Evolutionary conservation across 306 rosid genomes (phyloP).

Genomic region (Quercus engelmannii): DNA sequence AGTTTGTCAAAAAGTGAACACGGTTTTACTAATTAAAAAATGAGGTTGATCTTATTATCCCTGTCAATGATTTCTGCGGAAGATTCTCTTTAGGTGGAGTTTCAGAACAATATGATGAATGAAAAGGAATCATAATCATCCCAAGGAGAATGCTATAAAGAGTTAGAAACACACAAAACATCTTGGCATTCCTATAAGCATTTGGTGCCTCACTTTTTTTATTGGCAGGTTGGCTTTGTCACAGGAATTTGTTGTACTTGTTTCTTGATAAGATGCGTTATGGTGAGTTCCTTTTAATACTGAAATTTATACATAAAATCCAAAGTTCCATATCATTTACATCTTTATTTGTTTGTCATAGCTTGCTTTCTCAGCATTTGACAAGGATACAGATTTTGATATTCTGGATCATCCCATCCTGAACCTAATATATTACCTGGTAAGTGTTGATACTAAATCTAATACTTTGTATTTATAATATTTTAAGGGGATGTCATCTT

Average conservation of each 20-base stretch:
- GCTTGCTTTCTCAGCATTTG: slow-evolving; percentile 63
- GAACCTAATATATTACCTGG: slow-evolving; percentile 65
- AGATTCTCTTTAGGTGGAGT: neutral
- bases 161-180: neutral
- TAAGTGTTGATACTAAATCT: slow-evolving; percentile 27
- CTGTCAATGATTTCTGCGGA: neutral
- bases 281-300: slow-evolving; percentile 50
- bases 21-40: neutral
- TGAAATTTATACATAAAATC: neutral
- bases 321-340: slow-evolving; percentile 7
- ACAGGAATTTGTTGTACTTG: slow-evolving; percentile 69
- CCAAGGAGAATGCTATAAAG: neutral
- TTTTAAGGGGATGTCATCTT: neutral
- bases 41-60: neutral
- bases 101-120: neutral
- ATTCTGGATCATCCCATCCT: slow-evolving; percentile 60
- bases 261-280: slow-evolving; percentile 68
- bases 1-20: neutral
- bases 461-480: neutral
- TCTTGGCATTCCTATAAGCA: neutral
- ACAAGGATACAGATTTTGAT: slow-evolving; percentile 41
- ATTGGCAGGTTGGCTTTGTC: slow-evolving; percentile 68
- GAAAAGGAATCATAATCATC: neutral
- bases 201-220: slow-evolving; percentile 13
- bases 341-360: slow-evolving; percentile 27